These are phyloP conservation scores for Fusarium praegraminearum DNA, from an alignment of 2,329 filamentous ascomycete species.

Conservation along the genomic window DNA sequence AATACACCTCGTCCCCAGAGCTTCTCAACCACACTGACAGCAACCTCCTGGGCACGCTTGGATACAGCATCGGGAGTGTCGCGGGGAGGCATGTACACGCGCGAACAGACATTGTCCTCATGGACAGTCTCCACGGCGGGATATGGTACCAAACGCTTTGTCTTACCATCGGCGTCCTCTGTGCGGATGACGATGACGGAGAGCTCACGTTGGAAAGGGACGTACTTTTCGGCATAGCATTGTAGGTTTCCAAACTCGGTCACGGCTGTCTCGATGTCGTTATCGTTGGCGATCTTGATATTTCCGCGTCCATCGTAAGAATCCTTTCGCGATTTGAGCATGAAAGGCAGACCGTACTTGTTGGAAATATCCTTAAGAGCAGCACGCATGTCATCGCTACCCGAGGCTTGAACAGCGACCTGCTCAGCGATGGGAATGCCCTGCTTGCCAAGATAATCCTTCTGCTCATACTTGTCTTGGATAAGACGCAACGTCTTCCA, in stretches of 20 bases:
- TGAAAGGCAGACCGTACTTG: constrained; percentile 83
- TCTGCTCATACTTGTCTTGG: constrained; percentile 94
- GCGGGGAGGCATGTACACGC: constrained; percentile 87
- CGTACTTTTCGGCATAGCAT: constrained; percentile 91
- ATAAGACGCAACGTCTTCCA: constrained; percentile 90
- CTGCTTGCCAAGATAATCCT: constrained; percentile 77
- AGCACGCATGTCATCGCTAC: constrained; percentile 66
- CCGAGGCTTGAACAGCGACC: constrained; percentile 66
- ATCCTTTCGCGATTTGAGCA: constrained; percentile 91
- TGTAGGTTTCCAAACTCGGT: constrained; percentile 75
- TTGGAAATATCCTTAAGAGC: constrained; percentile 73
- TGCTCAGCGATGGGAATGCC: constrained; percentile 80
- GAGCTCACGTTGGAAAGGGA: constrained; percentile 85
- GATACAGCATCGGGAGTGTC: constrained; percentile 83
- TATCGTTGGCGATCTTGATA: constrained; percentile 61
- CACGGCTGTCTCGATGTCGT: constrained; percentile 71
- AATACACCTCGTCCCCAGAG: constrained; percentile 94
- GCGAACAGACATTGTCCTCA: constrained; percentile 94
- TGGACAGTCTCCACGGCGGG: constrained; percentile 95
- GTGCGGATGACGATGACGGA: constrained; percentile 96
- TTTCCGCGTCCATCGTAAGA: constrained; percentile 91
- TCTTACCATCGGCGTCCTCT: constrained; percentile 70
- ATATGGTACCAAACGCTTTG: constrained; percentile 73
- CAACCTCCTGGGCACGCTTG: constrained; percentile 59
- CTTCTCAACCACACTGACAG: constrained; percentile 71